phyloP scores from a whole-genome alignment of 1,139 yeast genomes.

The Candida anutae region DNA sequence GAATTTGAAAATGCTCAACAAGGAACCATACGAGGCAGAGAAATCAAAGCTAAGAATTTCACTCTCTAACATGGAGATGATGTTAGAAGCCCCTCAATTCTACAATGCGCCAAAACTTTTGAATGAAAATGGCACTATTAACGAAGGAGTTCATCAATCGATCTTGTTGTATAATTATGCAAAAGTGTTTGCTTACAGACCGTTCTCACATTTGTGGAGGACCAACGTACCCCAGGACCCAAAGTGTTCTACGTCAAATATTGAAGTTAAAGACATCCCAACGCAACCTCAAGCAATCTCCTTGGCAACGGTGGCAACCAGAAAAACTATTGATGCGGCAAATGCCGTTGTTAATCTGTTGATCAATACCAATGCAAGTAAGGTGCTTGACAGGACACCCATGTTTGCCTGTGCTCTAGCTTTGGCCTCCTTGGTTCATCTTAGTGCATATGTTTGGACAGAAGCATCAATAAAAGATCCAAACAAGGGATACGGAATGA shows the following conservation, averaged over 20 bases:
- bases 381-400: slow-evolving; percentile 37
- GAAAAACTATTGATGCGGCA: slow-evolving; percentile 46
- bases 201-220: slow-evolving; percentile 44
- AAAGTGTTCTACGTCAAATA: slow-evolving; percentile 18
- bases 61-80: slow-evolving; percentile 42
- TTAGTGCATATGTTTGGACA: slow-evolving; percentile 44
- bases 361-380: slow-evolving; percentile 37
- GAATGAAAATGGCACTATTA: slow-evolving; percentile 31
- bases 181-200: slow-evolving; percentile 43
- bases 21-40: slow-evolving; percentile 25
- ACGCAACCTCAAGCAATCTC: slow-evolving; percentile 17
- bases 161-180: slow-evolving; percentile 39
- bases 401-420: slow-evolving; percentile 45
- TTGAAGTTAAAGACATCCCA: slow-evolving; percentile 5
- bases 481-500: slow-evolving; percentile 5
- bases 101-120: slow-evolving; percentile 35
- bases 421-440: slow-evolving; percentile 39
- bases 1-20: slow-evolving; percentile 34
- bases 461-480: slow-evolving; percentile 10
- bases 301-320: slow-evolving; percentile 39
- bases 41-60: slow-evolving; percentile 31
- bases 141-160: slow-evolving; percentile 46
- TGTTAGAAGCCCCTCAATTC: slow-evolving; percentile 33
- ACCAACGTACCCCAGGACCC: slow-evolving; percentile 37
- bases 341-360: slow-evolving; percentile 37